phyloP scores from a whole-genome alignment of 2,329 filamentous ascomycete genomes.

The Fusarium nanum region DNA sequence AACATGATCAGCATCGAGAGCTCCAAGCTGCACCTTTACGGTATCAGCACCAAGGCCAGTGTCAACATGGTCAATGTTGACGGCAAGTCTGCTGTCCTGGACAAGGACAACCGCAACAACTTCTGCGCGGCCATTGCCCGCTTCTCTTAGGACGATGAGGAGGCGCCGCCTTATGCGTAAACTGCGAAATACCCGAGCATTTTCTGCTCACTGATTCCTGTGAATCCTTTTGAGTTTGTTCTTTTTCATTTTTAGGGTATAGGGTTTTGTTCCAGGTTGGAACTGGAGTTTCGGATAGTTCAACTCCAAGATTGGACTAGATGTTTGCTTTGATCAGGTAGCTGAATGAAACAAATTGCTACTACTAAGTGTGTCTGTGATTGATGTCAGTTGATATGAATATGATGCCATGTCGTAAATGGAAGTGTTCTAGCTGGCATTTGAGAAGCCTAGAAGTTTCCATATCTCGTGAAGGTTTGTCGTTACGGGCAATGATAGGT shows the following conservation, averaged over 20 bases:
- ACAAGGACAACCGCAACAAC: conserved; percentile 72
- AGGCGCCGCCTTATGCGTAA: conserved; percentile 7
- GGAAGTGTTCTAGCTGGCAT: too few species aligned
- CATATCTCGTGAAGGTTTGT: not conserved
- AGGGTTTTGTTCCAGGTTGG: conserved; percentile 30
- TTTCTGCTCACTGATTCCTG: not conserved
- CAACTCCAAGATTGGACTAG: conserved; percentile 23
- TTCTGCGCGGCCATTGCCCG: conserved; percentile 71
- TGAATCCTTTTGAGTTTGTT: conserved; percentile 33
- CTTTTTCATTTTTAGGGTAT: conserved; percentile 25
- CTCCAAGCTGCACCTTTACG: conserved; percentile 74
- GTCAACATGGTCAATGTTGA: conserved; percentile 78
- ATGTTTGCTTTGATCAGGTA: conserved; percentile 16
- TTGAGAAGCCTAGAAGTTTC: not conserved
- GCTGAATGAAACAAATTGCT: conserved; percentile 32
- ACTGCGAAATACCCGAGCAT: conserved; percentile 17
- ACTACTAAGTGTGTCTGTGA: not conserved
- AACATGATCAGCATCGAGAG: conserved; percentile 81
- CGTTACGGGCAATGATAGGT: not conserved
- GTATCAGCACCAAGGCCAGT: conserved; percentile 78
- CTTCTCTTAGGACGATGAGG: conserved; percentile 37
- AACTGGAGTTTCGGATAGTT: conserved; percentile 41
- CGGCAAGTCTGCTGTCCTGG: conserved; percentile 64
- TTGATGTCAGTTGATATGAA: not conserved
- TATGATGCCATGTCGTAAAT: not conserved